Base-by-base conservation (phyloP, 2,329 filamentous ascomycete species). In the Orbilia quercus region DNA sequence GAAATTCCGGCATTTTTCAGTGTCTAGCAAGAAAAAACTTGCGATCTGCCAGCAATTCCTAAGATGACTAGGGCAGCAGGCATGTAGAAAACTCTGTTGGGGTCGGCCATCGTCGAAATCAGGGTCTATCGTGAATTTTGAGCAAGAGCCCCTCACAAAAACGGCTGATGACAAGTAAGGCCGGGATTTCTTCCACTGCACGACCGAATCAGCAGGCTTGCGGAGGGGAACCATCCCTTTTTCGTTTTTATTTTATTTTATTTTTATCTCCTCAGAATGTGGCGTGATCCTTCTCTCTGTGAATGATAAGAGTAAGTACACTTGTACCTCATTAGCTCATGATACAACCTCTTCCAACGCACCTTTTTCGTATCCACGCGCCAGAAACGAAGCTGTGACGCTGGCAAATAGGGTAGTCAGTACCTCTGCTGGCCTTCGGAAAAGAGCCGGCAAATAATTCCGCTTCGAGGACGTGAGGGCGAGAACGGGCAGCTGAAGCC, bases 31-130 rank as follows among this genome's bases (percentile, higher is more conserved):
- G 18, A 12, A 20, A 55, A 58, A 55, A 22, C 23, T 34, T 54
- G 40, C 25, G 67, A 72, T 72, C 48, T 23, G 9, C 59, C 60
- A 51, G 20, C 67, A 5, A 36, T 34, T 36, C 16, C 16, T 53
- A 58, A 55, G 47, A 65, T 72, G 31, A 25, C 20, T 9, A 31
- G 28, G 28, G 28, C 28, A 31, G 28, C 59, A 53, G 65, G 23
- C 66, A 47, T 55, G 48, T 7, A 22, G 40, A 16, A 20, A 18
- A 44, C 44, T 6, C 7, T 6, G 12, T 16, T 36, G n/a, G 53
- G 11, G 16, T 34, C 45, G 5, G 11, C 31, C 53, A 72, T 72
- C 67, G 67, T 31, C 67, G 60, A 72, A 65, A 47, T 72, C 38
- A 54, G 12, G 6, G 67, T 22, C n/a, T 42, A 72, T 72, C 67